A percentile compares a stretch with the other conserved stretches of the same genome.
Conservation (phyloP, 148 eudicot genomes). For the Vaccinium darrowii region DNA sequence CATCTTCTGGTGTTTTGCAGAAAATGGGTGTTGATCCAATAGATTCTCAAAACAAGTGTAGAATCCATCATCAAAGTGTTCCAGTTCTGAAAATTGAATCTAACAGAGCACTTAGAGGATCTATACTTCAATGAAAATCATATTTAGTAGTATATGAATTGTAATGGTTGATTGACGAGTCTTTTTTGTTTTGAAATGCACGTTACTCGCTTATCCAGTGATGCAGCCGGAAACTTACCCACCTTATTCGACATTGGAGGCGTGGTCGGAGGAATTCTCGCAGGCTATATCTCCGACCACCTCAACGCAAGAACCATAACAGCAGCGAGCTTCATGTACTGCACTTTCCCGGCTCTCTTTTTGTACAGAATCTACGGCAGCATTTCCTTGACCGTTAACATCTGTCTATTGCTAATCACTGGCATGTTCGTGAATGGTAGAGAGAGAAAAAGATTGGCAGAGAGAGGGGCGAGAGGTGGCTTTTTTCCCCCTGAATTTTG, state of each 20-base stretch:
- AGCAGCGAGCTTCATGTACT: conserved; percentile 82
- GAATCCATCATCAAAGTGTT: not conserved
- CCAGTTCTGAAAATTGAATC: not conserved
- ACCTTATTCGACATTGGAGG: conserved; percentile 94
- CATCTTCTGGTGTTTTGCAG: not conserved
- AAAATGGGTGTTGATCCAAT: not conserved
- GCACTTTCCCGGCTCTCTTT: conserved; percentile 76
- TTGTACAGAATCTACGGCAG: conserved; percentile 74
- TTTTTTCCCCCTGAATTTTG: too few species aligned
- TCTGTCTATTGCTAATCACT: conserved; percentile 57
- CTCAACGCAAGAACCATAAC: conserved; percentile 85
- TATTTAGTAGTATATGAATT: too few species aligned
- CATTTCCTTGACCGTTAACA: conserved; percentile 51
- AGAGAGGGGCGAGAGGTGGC: too few species aligned
- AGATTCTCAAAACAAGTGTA: not conserved
- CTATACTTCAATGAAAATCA: not conserved
- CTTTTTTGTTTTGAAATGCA: conserved; percentile 29
- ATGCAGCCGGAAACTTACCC: conserved; percentile 73
- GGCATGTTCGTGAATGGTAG: conserved; percentile 44
- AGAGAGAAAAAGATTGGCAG: too few species aligned
- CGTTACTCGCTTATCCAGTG: conserved; percentile 71
- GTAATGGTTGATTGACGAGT: not conserved
- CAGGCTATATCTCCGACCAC: conserved; percentile 73
- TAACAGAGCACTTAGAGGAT: not conserved
- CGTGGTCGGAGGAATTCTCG: conserved; percentile 81